A percentile compares a stretch with the other conserved stretches of the same genome.
Conservation (phyloP, 1,139 yeast genomes). For the Geotrichum aggregatum region DNA sequence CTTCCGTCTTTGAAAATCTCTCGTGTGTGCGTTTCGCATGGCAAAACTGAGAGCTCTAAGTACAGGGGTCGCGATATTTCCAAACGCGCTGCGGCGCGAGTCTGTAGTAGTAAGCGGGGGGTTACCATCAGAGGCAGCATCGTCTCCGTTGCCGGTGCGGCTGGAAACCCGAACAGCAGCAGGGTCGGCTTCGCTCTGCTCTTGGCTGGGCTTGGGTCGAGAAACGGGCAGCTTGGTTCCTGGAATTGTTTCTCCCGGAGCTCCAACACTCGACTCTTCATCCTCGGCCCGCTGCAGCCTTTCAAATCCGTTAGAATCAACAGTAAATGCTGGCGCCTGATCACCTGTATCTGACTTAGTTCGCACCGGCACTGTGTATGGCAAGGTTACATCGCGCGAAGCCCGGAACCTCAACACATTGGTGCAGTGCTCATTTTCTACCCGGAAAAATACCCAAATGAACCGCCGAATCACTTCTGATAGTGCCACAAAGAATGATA, state of each 20-base stretch:
- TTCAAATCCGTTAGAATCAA: not conserved
- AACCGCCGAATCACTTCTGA: constrained; percentile 80
- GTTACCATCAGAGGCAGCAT: constrained; percentile 13
- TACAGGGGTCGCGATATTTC: constrained; percentile 37
- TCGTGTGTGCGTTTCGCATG: constrained; percentile 75
- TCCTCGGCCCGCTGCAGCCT: constrained; percentile 4
- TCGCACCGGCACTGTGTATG: constrained; percentile 52
- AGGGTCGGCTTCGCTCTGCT: not conserved
- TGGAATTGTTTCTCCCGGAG: constrained; percentile 4
- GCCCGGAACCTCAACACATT: constrained; percentile 83
- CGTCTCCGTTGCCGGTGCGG: constrained; percentile 12
- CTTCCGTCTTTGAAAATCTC: constrained; percentile 75
- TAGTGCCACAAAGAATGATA: constrained; percentile 76
- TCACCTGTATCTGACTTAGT: not conserved
- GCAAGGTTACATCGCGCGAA: constrained; percentile 78
- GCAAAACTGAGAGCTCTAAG: constrained; percentile 54
- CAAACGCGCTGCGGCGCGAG: constrained; percentile 24
- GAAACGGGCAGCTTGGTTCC: not conserved
- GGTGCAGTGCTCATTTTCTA: constrained; percentile 93
- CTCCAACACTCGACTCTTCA: constrained; percentile 8
- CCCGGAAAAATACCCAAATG: constrained; percentile 84
- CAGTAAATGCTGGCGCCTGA: not conserved
- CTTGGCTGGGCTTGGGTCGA: not conserved
- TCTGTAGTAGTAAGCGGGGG: constrained; percentile 20
- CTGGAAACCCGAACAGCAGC: constrained; percentile 15